Conservation (phyloP, 805 yeast genomes). For the Kodamaea restingae region DNA sequence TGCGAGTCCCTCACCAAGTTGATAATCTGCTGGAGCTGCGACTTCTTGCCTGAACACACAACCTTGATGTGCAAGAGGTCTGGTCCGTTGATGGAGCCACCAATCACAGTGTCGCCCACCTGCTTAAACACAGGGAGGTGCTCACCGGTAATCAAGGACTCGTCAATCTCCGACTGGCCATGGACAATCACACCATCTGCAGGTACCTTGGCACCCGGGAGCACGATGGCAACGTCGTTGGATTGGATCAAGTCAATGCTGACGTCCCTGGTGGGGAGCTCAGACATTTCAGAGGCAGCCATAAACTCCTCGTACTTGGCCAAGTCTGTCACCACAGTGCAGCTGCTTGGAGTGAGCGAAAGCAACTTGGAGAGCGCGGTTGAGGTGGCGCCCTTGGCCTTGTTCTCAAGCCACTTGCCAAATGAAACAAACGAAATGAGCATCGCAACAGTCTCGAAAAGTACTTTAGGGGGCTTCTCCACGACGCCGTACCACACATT, state of each 20-base stretch:
- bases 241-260: slow-evolving; percentile 73
- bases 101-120: slow-evolving; percentile 63
- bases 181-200: slow-evolving; percentile 81
- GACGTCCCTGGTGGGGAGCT: slow-evolving; percentile 45
- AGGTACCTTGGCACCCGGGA: slow-evolving; percentile 86
- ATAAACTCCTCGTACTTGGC: slow-evolving; percentile 20
- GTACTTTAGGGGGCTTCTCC: slow-evolving; percentile 54
- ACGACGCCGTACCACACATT: slow-evolving; percentile 42
- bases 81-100: slow-evolving; percentile 87
- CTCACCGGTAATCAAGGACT: slow-evolving; percentile 90
- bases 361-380: slow-evolving; percentile 78
- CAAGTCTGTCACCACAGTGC: slow-evolving; percentile 54
- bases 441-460: slow-evolving; percentile 88
- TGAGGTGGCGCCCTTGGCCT: slow-evolving; percentile 91
- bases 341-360: slow-evolving; percentile 73
- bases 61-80: slow-evolving; percentile 69
- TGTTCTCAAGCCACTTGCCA: slow-evolving; percentile 89
- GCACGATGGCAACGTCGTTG: slow-evolving; percentile 69
- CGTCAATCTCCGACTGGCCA: slow-evolving; percentile 85
- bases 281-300: slow-evolving; percentile 13
- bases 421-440: slow-evolving; percentile 75
- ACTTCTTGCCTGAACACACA: slow-evolving; percentile 69
- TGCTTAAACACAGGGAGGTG: slow-evolving; percentile 67
- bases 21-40: slow-evolving; percentile 85
- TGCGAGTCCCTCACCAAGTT: slow-evolving; percentile 86